These are phyloP conservation scores for Crucibulum parvulum DNA, from an alignment of 1,284 basidiomycete species.

Conservation along the genomic window DNA sequence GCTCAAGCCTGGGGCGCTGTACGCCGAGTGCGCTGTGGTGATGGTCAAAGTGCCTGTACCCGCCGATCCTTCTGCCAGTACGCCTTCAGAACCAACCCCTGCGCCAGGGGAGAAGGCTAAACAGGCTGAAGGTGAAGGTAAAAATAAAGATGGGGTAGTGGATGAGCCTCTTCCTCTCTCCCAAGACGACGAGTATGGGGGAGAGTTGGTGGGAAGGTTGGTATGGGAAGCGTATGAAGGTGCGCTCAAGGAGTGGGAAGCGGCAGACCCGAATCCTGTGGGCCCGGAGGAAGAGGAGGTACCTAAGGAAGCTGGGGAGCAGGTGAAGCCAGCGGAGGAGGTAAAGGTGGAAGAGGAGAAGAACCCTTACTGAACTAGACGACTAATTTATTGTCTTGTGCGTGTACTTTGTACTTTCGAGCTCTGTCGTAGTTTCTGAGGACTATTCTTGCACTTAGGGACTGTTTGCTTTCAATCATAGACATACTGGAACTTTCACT, in stretches of 20 bases:
- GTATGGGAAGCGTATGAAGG: constrained; percentile 1
- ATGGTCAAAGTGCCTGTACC: background rate
- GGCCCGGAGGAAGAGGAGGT: constrained; percentile 18
- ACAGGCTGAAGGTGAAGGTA: no score
- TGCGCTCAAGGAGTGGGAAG: constrained; percentile 1
- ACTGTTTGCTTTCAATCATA: no score
- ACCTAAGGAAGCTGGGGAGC: constrained; percentile 26
- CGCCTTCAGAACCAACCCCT: no score
- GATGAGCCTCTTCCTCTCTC: background rate
- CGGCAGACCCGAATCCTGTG: background rate
- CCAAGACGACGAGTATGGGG: background rate
- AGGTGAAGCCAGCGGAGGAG: constrained; percentile 25
- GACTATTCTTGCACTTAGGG: no score
- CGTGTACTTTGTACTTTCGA: no score
- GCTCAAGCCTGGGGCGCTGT: constrained; percentile 77
- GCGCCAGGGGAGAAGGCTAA: no score
- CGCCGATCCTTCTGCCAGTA: no score
- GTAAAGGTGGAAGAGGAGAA: constrained; percentile 7
- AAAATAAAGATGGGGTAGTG: no score
- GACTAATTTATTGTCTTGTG: no score
- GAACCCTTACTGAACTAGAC: no score
- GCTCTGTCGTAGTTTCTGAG: no score
- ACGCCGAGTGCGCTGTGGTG: constrained; percentile 74
- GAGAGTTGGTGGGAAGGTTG: background rate
- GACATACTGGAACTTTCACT: no score